Conservation (phyloP, 108 stramenopile species). For the Fragilariopsis cylindrus region DNA sequence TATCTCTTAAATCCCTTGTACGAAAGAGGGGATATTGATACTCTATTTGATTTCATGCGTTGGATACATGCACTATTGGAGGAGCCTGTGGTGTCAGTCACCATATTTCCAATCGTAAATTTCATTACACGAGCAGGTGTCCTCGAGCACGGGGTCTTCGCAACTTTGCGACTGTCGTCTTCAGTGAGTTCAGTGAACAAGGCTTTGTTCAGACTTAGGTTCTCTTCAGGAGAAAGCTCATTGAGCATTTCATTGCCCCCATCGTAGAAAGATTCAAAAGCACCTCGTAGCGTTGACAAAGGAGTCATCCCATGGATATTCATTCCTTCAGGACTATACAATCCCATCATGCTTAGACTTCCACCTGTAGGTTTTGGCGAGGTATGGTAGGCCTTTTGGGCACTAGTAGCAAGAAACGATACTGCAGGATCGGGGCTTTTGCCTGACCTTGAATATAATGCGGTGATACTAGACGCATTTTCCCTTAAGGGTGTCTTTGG, state of each 20-base stretch:
- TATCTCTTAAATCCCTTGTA: constrained; percentile 19
- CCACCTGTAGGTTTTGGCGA: background rate
- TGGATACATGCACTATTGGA: constrained; percentile 7
- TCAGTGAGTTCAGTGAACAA: constrained; percentile 48
- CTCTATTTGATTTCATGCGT: constrained; percentile 28
- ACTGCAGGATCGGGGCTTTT: constrained; percentile 10
- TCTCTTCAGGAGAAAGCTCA: constrained; percentile 40
- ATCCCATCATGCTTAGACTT: constrained; percentile 9
- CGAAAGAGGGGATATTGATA: constrained; percentile 37
- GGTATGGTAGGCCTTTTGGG: background rate
- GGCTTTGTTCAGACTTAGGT: constrained; percentile 45
- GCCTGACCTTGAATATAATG: constrained; percentile 6
- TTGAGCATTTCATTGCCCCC: constrained; percentile 19
- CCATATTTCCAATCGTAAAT: constrained; percentile 10
- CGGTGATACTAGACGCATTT: background rate
- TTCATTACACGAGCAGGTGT: constrained; percentile 4
- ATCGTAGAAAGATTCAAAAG: constrained; percentile 38
- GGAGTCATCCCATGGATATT: constrained; percentile 52
- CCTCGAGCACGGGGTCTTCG: constrained; percentile 36
- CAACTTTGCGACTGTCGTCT: constrained; percentile 19
- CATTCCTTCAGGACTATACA: constrained; percentile 29
- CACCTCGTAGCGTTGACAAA: constrained; percentile 39
- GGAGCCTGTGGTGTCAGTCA: background rate
- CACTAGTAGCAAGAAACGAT: background rate
- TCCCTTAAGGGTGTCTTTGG: constrained; percentile 7